Evolutionary conservation across 164 flowering plant species (phyloP).

Genomic region (Stephania yunnanensis): DNA sequence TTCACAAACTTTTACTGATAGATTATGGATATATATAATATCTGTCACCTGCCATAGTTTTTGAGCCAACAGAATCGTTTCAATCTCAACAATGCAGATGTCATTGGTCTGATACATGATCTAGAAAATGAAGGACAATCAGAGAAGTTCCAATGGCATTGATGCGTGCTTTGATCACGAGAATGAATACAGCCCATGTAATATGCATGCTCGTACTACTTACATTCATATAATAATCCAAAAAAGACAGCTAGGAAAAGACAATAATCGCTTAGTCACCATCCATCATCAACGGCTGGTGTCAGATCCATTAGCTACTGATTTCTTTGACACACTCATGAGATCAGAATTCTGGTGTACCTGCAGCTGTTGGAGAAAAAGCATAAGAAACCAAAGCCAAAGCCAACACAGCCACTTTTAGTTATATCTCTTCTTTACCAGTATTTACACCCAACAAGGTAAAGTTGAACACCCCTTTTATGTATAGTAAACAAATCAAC

Average conservation of each 20-base stretch:
- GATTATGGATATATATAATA: too few relatives aligned
- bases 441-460: conserved; percentile 12
- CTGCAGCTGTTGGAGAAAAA: neutral
- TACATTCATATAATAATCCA: neutral
- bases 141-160: neutral
- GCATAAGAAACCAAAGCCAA: neutral
- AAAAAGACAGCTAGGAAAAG: neutral
- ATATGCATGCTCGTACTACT: neutral
- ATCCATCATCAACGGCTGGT: neutral
- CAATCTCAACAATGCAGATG: neutral
- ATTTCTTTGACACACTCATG: neutral
- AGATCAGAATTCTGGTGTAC: neutral
- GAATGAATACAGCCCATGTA: neutral
- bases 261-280: neutral
- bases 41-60: neutral
- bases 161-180: neutral
- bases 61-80: neutral
- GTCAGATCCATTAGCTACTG: neutral
- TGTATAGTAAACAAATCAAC: conserved; percentile 30
- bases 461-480: conserved; percentile 27
- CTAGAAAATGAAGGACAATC: neutral
- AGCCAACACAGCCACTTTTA: neutral
- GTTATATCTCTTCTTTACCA: neutral
- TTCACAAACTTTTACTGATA: too few relatives aligned
- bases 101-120: neutral